Percentiles rank a stretch among this genome's conserved stretches.
Evolutionary conservation across 306 rosid species (phyloP).

Genomic region (Quillaja saponaria): DNA sequence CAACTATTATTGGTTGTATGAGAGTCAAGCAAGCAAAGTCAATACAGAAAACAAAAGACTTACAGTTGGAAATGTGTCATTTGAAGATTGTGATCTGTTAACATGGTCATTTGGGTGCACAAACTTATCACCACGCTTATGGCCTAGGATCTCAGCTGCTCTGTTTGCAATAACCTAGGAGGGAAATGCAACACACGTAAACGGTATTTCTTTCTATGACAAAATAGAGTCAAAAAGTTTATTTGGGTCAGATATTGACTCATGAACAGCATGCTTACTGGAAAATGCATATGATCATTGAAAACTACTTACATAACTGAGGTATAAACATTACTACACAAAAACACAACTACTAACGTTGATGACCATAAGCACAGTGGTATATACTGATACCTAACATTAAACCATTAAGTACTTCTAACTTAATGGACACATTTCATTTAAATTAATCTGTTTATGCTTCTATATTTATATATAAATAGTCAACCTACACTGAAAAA

Average conservation of each 20-base stretch:
- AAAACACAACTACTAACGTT: no score
- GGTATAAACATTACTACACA: no score
- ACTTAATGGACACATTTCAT: no score
- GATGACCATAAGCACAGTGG: no score
- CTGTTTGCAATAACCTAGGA: constrained; percentile 92
- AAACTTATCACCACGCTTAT: constrained; percentile 79
- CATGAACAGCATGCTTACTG: not conserved
- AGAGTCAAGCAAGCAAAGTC: not conserved
- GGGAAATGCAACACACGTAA: constrained; percentile 20
- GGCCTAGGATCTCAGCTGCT: constrained; percentile 97
- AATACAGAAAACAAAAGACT: constrained; percentile 32
- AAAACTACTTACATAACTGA: no score
- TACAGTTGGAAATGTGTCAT: constrained; percentile 98
- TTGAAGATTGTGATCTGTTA: constrained; percentile 93
- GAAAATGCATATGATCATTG: no score
- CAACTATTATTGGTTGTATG: not conserved
- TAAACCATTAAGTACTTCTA: no score
- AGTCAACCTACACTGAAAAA: no score
- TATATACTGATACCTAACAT: no score
- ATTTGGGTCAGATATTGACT: not conserved
- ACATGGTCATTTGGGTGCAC: constrained; percentile 99
- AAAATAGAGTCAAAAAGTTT: constrained; percentile 15
- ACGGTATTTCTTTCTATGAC: not conserved
- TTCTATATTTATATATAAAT: no score
- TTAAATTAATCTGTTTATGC: no score